phyloP scores from a whole-genome alignment of 345 rosid species.

The Syzygium grande region DNA sequence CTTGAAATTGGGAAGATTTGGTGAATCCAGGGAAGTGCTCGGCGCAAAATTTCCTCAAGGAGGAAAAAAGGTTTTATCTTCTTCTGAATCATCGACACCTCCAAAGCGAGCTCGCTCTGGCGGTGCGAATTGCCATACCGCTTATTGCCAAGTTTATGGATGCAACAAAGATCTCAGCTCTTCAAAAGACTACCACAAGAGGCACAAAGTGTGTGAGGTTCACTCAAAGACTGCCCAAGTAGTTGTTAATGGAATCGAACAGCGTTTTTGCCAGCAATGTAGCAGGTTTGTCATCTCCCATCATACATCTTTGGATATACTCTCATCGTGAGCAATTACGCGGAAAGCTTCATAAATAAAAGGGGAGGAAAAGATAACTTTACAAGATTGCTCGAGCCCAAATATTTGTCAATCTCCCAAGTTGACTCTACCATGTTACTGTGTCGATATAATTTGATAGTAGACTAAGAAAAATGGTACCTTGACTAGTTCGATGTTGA shows the following conservation, averaged over 20 bases:
- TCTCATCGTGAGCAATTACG: neutral
- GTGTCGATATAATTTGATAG: neutral
- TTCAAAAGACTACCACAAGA: constrained; percentile 49
- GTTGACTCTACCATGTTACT: neutral
- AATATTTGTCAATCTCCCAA: neutral
- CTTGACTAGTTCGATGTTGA: neutral
- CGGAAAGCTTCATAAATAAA: neutral
- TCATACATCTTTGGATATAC: neutral
- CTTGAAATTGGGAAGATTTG: constrained; percentile 60
- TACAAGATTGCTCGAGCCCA: neutral
- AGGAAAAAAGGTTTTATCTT: constrained; percentile 9
- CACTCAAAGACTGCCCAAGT: constrained; percentile 52
- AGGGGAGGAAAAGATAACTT: neutral
- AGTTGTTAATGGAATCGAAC: constrained; percentile 40
- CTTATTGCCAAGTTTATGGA: constrained; percentile 47
- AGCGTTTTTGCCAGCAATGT: constrained; percentile 64
- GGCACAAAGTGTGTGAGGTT: constrained; percentile 51
- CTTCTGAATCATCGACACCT: constrained; percentile 11
- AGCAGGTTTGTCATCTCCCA: constrained; percentile 32
- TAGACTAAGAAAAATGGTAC: neutral
- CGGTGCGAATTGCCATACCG: constrained; percentile 13
- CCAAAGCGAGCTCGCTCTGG: constrained; percentile 32
- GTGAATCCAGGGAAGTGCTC: constrained; percentile 23
- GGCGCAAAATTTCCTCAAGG: constrained; percentile 7
- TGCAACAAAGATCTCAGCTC: constrained; percentile 47